Conservation (phyloP, 108 stramenopile species). For the Skeletonema grethae region DNA sequence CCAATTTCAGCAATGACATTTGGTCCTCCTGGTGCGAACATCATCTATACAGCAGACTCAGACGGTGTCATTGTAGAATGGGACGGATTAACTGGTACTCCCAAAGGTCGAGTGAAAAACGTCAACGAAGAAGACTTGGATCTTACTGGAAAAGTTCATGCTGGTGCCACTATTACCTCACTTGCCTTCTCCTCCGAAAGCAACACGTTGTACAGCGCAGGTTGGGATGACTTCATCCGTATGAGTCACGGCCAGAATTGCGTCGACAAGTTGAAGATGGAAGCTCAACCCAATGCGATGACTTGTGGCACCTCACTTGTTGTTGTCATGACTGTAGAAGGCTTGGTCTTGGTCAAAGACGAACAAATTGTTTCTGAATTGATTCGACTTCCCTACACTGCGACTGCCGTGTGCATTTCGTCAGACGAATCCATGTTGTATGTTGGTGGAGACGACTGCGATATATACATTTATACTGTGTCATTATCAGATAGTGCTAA, state of each 20-base stretch:
- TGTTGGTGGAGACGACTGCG: conserved; percentile 92
- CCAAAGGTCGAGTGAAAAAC: conserved; percentile 27
- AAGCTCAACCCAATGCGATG: conserved; percentile 88
- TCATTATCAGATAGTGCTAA: conserved; percentile 24
- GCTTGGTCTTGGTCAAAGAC: conserved; percentile 59
- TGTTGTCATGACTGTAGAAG: conserved; percentile 78
- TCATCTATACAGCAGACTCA: conserved; percentile 88
- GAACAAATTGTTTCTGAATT: conserved; percentile 52
- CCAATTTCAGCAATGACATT: conserved; percentile 84
- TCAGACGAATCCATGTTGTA: conserved; percentile 80
- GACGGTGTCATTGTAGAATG: conserved; percentile 90
- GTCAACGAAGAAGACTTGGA: conserved; percentile 42
- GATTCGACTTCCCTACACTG: conserved; percentile 62
- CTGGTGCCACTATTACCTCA: conserved; percentile 71
- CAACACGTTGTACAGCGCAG: conserved; percentile 69
- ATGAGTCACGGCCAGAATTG: conserved; percentile 38
- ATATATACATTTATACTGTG: conserved; percentile 83
- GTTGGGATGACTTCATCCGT: conserved; percentile 92
- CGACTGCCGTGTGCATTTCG: conserved; percentile 74
- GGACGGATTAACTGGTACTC: conserved; percentile 59
- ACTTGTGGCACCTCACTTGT: conserved; percentile 65
- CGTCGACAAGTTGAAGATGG: conserved; percentile 52
- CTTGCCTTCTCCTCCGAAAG: conserved; percentile 46
- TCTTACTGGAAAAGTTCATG: conserved; percentile 63
- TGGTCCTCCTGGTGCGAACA: conserved; percentile 52